Base-by-base conservation (phyloP, 2,329 filamentous ascomycete genomes). In the Shiraia sp. region DNA sequence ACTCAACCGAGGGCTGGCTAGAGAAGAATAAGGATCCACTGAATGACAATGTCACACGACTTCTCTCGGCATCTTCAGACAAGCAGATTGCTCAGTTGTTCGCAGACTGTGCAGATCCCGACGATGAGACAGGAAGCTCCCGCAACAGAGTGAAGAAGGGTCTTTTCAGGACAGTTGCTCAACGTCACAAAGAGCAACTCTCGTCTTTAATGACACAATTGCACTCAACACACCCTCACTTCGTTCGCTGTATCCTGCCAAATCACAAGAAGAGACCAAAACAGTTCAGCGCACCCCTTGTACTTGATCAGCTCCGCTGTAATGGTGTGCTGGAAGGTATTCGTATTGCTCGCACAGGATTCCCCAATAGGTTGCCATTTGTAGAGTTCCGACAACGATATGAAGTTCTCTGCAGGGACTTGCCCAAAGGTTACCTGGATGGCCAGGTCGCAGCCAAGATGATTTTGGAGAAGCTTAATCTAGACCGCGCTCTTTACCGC, bases 271-370 rank as follows among this genome's bases (percentile, higher is more conserved):
- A 99, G 72, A 82, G 86, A 16, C 90, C 93, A 0, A 99, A 99
- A 71, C 87, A 91, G 64, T 90, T 97, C 69, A 88, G 87, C 63
- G 89, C 88, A 3, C 82, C 90, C 2, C 81, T 99, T n/a, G 95
- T 99, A 2, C 79, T 99, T 5, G 93, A 99, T 61, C 95, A 99
- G 68, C 76, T 99, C n/a, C 85, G 93, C 37, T 99, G 93, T 73
- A 99, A 99, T 66, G 93, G 93, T 87, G 93, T 99, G 2, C 78
- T 99, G n/a, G 93, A 99, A 72, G 93, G 93, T 49, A 99, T 99
- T 62, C 83, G 93, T 47, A 99, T 99, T 69, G 93, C 93, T 16
- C 84, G 93, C 32, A 99, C 95, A 4, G 93, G 93, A 16, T 99
- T 99, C 67, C 93, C 93, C 36, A 99, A 99, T 65, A 81, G 93